Base-by-base conservation (phyloP, 2,329 filamentous ascomycete genomes). In the Alternaria sp. region DNA sequence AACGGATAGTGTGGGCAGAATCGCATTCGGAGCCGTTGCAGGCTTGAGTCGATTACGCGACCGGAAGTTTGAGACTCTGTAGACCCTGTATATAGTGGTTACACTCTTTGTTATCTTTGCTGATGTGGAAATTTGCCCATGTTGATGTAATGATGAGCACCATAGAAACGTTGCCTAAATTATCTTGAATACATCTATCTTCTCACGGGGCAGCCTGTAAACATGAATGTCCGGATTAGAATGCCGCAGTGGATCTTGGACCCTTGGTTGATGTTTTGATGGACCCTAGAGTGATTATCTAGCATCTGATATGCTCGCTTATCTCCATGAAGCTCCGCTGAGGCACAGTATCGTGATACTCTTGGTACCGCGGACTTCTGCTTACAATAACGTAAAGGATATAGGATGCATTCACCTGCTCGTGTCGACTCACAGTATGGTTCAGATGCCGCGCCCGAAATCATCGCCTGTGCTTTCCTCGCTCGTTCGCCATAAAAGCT, bases 11-110 rank as follows among this genome's bases (percentile, higher is more conserved):
- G 50, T 52, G 11, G 50, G 50, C 18, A 25, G 36, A 1, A 52
- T 52, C 34, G 36, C 34, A 10, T 52, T 52, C 22, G 50, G 50
- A 2, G 50, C 50, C 34, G 36, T 38, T 27, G 50, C 50, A 28
- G 50, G 22, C 11, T 12, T 52, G 34, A 52, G 36, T 22, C 18
- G 11, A 20, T 4, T 5, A 16, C 22, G 11, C 2, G 50, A 2
- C 12, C 14, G 18, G 36, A 27, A 52, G 34, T 52, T 41, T 41
- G 50, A 52, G 5, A 34, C 22, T 9, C 12, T 52, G 16, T 52
- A 52, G 36, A 38, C 22, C 2, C 18, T 45, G 14, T 50, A 9
- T 40, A 38, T 41, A 41, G 25, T 41, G 14, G 12, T 36, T 25
- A 25, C n/a, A 20, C 9, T 50, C 32, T 27, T 36, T 43, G 38